phyloP scores from a whole-genome alignment of 2,329 filamentous ascomycete species.

The Apiospora kogelbergensis region DNA sequence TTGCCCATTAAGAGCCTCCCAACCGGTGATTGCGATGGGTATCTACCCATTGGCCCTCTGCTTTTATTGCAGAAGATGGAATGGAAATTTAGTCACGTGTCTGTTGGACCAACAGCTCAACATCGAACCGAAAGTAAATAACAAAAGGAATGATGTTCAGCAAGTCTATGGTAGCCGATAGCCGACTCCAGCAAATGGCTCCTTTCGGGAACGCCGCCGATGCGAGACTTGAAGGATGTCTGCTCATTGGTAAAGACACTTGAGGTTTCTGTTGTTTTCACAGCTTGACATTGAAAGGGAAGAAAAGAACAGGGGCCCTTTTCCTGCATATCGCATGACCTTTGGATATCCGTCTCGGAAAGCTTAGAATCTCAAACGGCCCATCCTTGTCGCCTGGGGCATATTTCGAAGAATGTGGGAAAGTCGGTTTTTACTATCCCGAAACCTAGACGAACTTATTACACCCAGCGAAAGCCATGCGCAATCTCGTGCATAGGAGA shows the following conservation, averaged over 20 bases:
- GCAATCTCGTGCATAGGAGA: too few relatives aligned
- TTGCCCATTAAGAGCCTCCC: not conserved
- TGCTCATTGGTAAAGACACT: conserved; percentile 35
- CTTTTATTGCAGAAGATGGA: not conserved
- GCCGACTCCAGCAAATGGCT: conserved; percentile 41
- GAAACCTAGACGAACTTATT: too few relatives aligned
- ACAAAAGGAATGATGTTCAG: too few relatives aligned
- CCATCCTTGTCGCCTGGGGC: conserved; percentile 29
- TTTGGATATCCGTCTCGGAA: conserved; percentile 26
- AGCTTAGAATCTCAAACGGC: conserved; percentile 37
- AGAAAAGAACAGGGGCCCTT: too few relatives aligned
- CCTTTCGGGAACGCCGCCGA: conserved; percentile 43
- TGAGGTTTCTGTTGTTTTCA: too few relatives aligned
- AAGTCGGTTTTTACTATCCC: too few relatives aligned
- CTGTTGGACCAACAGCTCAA: too few relatives aligned
- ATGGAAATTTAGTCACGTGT: too few relatives aligned
- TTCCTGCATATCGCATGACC: conserved; percentile 40
- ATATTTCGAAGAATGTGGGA: conserved; percentile 34
- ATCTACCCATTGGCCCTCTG: not conserved
- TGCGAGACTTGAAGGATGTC: conserved; percentile 34
- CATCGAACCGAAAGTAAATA: too few relatives aligned
- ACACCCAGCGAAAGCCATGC: too few relatives aligned
- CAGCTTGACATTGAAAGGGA: too few relatives aligned
- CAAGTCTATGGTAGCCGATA: too few relatives aligned
- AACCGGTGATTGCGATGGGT: not conserved